A percentile compares a stretch with the other conserved stretches of the same genome.
These are phyloP conservation scores for Aspergillus carlsbadensis DNA, from an alignment of 495 filamentous ascomycete genomes.

Conservation along the genomic window DNA sequence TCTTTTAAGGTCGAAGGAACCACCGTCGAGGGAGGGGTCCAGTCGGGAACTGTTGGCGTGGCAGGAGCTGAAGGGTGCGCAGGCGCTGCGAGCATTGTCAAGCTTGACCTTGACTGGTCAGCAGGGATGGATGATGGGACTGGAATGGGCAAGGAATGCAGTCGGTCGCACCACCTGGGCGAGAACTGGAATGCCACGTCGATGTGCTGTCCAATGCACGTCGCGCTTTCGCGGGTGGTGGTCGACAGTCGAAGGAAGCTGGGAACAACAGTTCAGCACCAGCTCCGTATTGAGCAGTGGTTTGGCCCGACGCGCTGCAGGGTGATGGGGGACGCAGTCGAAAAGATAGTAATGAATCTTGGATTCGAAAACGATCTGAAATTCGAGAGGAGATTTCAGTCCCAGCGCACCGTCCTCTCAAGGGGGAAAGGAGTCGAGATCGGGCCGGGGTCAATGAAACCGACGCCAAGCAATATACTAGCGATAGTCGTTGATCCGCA, in stretches of 20 bases:
- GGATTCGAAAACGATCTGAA: background rate
- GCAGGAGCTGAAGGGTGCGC: conserved; percentile 21
- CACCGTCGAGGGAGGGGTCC: conserved; percentile 10
- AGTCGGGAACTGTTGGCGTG: conserved; percentile 17
- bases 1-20: conserved; percentile 10
- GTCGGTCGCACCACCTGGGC: conserved; percentile 25
- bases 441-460: conserved; percentile 13
- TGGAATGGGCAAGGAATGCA: conserved; percentile 23
- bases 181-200: conserved; percentile 39
- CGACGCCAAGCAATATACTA: conserved; percentile 17
- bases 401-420: background rate
- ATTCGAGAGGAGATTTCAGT: background rate
- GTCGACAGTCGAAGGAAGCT: conserved; percentile 8
- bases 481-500: conserved; percentile 15
- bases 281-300: conserved; percentile 3
- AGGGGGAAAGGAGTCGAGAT: conserved; percentile 8
- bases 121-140: conserved; percentile 10
- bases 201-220: conserved; percentile 25
- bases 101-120: conserved; percentile 18
- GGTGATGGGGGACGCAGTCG: background rate
- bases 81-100: conserved; percentile 20
- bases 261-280: conserved; percentile 14
- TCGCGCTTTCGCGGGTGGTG: conserved; percentile 6
- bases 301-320: conserved; percentile 1
- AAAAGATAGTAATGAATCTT: background rate